Evolutionary conservation across 345 rosid genomes (phyloP).

Genomic region (Raphanus raphanistrum): DNA sequence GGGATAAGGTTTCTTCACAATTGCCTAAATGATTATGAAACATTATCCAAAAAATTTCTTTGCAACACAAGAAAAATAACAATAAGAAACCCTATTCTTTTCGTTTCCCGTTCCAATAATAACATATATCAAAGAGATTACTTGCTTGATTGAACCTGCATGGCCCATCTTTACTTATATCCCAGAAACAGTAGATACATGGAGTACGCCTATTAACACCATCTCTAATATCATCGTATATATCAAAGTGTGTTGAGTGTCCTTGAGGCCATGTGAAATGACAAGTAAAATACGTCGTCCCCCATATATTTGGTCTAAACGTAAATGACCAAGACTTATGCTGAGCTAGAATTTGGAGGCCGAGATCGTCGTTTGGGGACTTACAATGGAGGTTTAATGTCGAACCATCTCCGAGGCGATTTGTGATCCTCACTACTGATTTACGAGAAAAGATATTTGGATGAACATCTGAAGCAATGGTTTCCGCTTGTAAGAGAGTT

Average conservation of each 20-base stretch:
- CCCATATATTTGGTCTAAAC: slow-evolving; percentile 20
- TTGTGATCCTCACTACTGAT: slow-evolving; percentile 22
- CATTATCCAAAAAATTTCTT: too few relatives aligned
- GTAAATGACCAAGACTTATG: slow-evolving; percentile 1
- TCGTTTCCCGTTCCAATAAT: slow-evolving; percentile 23
- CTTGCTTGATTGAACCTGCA: background rate
- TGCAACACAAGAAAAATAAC: background rate
- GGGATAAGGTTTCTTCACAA: too few relatives aligned
- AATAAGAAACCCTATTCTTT: background rate
- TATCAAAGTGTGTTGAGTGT: slow-evolving; percentile 8
- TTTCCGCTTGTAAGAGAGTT: slow-evolving; percentile 8
- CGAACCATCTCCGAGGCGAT: slow-evolving; percentile 27
- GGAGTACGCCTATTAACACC: slow-evolving; percentile 1
- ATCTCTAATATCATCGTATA: slow-evolving; percentile 28
- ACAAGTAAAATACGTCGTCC: slow-evolving; percentile 12
- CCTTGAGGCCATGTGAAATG: slow-evolving; percentile 23
- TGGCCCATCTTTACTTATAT: slow-evolving; percentile 14
- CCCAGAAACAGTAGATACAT: slow-evolving; percentile 30
- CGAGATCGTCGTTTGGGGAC: slow-evolving; percentile 24
- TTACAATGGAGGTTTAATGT: slow-evolving; percentile 24
- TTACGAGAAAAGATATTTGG: background rate
- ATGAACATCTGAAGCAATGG: background rate
- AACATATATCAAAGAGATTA: slow-evolving; percentile 17
- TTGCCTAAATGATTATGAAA: too few relatives aligned
- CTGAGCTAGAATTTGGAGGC: background rate